phyloP scores from a whole-genome alignment of 768 basidiomycete genomes.

The Imleria badia region DNA sequence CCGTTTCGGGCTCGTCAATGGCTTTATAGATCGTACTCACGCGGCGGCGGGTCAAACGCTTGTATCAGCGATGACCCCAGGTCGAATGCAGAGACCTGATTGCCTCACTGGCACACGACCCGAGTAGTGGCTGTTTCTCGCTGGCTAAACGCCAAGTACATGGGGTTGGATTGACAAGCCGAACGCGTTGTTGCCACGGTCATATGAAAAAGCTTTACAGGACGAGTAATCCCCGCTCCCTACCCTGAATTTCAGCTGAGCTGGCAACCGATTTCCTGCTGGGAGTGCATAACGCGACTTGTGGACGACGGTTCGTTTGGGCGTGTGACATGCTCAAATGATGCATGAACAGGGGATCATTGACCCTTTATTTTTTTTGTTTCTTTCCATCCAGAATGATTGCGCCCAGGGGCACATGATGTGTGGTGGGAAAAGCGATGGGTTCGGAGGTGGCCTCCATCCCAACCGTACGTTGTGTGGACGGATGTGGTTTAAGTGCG shows the following conservation, averaged over 20 bases:
- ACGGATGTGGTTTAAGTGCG: constrained; percentile 14
- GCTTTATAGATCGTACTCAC: constrained; percentile 5
- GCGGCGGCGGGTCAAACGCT: constrained; percentile 1
- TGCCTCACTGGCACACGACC: neutral
- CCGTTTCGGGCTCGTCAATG: neutral
- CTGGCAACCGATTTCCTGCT: constrained; percentile 16
- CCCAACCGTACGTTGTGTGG: constrained; percentile 1
- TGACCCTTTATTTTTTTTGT: constrained; percentile 8
- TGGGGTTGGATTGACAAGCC: neutral
- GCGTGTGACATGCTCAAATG: constrained; percentile 15
- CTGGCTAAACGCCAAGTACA: neutral
- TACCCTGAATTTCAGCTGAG: constrained; percentile 28
- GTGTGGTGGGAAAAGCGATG: constrained; percentile 19
- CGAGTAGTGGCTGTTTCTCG: neutral
- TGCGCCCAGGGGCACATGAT: constrained; percentile 19
- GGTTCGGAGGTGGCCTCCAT: constrained; percentile 8
- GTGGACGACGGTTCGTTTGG: constrained; percentile 10
- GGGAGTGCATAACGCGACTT: constrained; percentile 10
- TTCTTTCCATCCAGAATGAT: constrained; percentile 13
- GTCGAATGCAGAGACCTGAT: neutral
- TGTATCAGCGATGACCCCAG: neutral
- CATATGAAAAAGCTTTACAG: constrained; percentile 19
- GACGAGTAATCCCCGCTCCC: constrained; percentile 33
- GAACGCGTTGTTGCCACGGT: constrained; percentile 17
- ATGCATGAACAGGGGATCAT: constrained; percentile 13